Percentiles rank a stretch among this genome's conserved stretches.
These are phyloP conservation scores for Cicer judaicum DNA, from an alignment of 306 rosid genomes.

Conservation along the genomic window DNA sequence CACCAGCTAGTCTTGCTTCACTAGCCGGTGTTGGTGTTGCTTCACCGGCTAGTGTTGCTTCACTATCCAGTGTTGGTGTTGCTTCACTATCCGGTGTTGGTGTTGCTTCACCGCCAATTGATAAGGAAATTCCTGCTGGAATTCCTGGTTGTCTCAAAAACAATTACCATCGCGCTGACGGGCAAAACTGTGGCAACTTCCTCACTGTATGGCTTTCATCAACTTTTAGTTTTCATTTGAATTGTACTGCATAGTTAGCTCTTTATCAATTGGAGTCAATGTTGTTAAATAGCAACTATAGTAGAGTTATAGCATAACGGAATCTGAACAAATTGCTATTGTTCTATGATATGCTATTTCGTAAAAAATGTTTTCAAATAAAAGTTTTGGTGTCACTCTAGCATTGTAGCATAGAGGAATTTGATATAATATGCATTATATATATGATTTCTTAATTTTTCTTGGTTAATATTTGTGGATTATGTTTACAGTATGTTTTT, in stretches of 20 bases:
- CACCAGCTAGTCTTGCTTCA: not conserved
- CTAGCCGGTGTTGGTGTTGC: not conserved
- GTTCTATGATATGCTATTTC: too few species aligned
- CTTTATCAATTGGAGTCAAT: too few species aligned
- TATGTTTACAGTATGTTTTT: not conserved
- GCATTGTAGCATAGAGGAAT: too few species aligned
- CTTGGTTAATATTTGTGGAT: not conserved
- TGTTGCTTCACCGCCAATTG: conserved; percentile 51
- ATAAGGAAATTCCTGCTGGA: conserved; percentile 72
- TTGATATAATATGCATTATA: conserved; percentile 1
- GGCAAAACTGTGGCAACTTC: conserved; percentile 94
- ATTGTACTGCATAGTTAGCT: conserved; percentile 14
- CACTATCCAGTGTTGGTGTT: conserved; percentile 9
- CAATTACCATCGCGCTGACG: conserved; percentile 80
- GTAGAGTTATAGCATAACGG: too few species aligned
- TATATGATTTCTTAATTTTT: conserved; percentile 16
- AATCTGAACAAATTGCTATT: too few species aligned
- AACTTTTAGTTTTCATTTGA: conserved; percentile 31
- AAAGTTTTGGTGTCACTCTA: too few species aligned
- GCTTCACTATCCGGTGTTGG: conserved; percentile 19
- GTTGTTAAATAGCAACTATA: too few species aligned
- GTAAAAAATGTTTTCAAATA: too few species aligned
- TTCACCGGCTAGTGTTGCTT: not conserved
- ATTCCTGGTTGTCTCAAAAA: conserved; percentile 70
- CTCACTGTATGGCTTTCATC: conserved; percentile 65